These are phyloP conservation scores for Raffaelea ambrosiae DNA, from an alignment of 2,329 filamentous ascomycete genomes.

Conservation along the genomic window DNA sequence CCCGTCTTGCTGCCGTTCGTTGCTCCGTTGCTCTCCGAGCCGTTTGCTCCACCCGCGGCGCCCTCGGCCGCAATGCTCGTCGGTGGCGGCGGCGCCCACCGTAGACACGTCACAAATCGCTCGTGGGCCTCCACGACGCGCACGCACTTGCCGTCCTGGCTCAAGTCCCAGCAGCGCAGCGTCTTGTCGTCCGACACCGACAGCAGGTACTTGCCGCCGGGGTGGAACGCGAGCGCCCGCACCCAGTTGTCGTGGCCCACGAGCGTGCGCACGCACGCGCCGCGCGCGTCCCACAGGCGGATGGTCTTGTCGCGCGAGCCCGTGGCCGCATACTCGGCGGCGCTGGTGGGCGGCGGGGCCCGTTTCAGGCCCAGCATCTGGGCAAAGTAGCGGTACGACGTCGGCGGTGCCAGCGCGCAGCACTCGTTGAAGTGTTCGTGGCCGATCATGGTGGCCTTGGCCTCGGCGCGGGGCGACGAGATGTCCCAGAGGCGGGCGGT, in stretches of 20 bases:
- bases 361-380: constrained; percentile 76
- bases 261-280: constrained; percentile 76
- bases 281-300: constrained; percentile 78
- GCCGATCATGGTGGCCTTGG: constrained; percentile 71
- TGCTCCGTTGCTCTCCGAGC: no score
- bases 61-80: no score
- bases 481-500: constrained; percentile 82
- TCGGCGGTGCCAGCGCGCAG: constrained; percentile 73
- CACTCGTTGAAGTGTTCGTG: constrained; percentile 85
- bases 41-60: no score
- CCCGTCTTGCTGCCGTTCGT: no score
- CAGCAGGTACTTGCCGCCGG: constrained; percentile 81
- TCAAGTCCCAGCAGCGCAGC: constrained; percentile 86
- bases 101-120: constrained; percentile 77
- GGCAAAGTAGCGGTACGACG: constrained; percentile 70
- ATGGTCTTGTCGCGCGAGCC: constrained; percentile 88
- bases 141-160: constrained; percentile 83
- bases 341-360: constrained; percentile 61
- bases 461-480: constrained; percentile 53
- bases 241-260: constrained; percentile 94
- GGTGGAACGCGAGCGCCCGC: constrained; percentile 77
- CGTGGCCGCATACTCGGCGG: constrained; percentile 83
- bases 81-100: constrained; percentile 62
- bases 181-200: constrained; percentile 87
- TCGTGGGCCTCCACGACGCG: constrained; percentile 70